Evolutionary conservation across 2,329 filamentous ascomycete genomes (phyloP).

Genomic region (Daldinia sp.): DNA sequence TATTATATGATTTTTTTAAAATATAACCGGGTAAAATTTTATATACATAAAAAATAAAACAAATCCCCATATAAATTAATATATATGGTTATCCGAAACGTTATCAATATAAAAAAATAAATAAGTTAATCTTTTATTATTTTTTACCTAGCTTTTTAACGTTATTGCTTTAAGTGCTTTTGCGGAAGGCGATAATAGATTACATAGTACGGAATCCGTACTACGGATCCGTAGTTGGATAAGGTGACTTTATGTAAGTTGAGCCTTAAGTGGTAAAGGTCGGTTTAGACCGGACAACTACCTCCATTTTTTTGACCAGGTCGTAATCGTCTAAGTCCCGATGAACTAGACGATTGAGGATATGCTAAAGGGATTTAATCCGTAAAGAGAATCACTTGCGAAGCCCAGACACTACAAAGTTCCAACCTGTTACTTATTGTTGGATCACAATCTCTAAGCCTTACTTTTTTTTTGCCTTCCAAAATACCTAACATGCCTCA

Average conservation of each 20-base stretch:
- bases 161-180: neutral
- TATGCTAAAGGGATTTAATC: conserved; percentile 6
- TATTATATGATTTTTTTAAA: neutral
- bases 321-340: neutral
- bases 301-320: neutral
- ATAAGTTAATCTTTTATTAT: too few species aligned
- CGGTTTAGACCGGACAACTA: conserved; percentile 1
- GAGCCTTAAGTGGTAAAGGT: conserved; percentile 1
- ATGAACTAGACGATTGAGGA: neutral
- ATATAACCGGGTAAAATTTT: too few species aligned
- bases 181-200: neutral
- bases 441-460: neutral
- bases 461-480: neutral
- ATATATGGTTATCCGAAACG: too few species aligned
- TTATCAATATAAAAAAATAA: too few species aligned
- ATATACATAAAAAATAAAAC: too few species aligned
- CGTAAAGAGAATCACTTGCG: conserved; percentile 23
- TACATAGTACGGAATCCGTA: neutral
- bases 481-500: neutral
- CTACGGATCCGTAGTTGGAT: neutral
- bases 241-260: conserved; percentile 1
- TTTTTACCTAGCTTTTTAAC: too few species aligned
- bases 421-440: conserved; percentile 14
- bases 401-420: conserved; percentile 17
- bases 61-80: too few species aligned